Base-by-base conservation (phyloP, 768 basidiomycete species). In the Rhizopogon roseolus region DNA sequence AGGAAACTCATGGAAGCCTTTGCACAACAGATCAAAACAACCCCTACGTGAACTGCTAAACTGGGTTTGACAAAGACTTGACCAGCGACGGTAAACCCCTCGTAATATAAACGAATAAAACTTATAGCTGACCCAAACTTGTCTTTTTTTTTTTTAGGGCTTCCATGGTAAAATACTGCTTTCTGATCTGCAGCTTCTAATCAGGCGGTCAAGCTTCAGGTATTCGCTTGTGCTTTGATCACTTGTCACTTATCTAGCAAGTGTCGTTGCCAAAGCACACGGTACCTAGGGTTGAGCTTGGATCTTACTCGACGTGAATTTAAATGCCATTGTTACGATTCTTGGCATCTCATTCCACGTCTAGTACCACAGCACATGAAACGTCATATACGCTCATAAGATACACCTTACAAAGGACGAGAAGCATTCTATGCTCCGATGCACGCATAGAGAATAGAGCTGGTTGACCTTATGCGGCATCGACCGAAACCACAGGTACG, bases 21-120 rank as follows among this genome's bases (percentile, higher is more conserved):
- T 61, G 62, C 32, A 58, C 46, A 57, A 66, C 8, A 64, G 0
- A 5, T 10, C 17, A 52, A 62, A 68, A 64, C 34, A 68, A 49
- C 16, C 36, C 44, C 44, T 9, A 43, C 22, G 22, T 22, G 22
- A 22, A n/a, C n/a, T n/a, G n/a, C n/a, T n/a, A 22, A 22, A 17
- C 11, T 29, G 29, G 28, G 10, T 32, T n/a, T 11, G 13, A 6
- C 17, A 13, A 34, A 6, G 1, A 17, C 29, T 14, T 4, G 4
- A 11, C 11, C 29, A 45, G 29, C 11, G 13, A 32, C 11, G 29
- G 45, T 34, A 34, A 34, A 32, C 4, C 34, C 29, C 19, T 5
- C 19, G 29, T 17, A 46, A 34, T 14, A 8, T 14, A 8, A 34
- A 5, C 3, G 22, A 22, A 22, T 22, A 22, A 34, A 17, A 45